Conservation (phyloP, 345 rosid species). For the Litchi chinensis region DNA sequence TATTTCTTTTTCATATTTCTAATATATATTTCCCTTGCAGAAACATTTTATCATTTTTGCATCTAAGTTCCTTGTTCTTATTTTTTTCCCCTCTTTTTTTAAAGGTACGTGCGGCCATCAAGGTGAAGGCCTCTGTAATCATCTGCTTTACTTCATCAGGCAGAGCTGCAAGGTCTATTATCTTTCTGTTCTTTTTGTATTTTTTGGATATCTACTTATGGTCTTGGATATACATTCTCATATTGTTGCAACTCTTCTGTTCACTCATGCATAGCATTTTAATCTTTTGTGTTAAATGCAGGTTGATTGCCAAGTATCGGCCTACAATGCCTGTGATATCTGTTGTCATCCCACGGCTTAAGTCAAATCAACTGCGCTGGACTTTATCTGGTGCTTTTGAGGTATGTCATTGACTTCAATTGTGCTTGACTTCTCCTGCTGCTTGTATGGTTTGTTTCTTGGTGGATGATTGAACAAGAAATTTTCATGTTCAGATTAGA, state of each 20-base stretch:
- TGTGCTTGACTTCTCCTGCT: neutral
- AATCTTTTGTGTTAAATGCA: conserved; percentile 24
- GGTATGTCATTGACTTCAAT: conserved; percentile 34
- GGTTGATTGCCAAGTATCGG: conserved; percentile 78
- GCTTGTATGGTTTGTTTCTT: neutral
- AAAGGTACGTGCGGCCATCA: conserved; percentile 80
- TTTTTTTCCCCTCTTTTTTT: neutral
- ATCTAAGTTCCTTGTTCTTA: conserved; percentile 9
- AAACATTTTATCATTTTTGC: conserved; percentile 1
- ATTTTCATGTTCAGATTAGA: neutral
- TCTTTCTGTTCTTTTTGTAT: neutral
- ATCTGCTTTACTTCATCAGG: conserved; percentile 84
- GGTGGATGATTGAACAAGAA: neutral
- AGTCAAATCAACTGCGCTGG: conserved; percentile 71
- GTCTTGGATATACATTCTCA: conserved; percentile 1
- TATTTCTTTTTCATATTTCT: neutral
- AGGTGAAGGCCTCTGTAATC: conserved; percentile 75
- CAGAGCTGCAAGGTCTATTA: conserved; percentile 70
- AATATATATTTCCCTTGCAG: neutral
- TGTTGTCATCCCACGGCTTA: conserved; percentile 76
- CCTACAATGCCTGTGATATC: conserved; percentile 83
- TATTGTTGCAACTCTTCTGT: neutral
- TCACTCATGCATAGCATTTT: neutral
- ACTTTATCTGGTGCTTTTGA: conserved; percentile 74
- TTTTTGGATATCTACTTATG: neutral